phyloP scores from a whole-genome alignment of 2,329 filamentous ascomycete genomes.

The Aspergillus sp. region DNA sequence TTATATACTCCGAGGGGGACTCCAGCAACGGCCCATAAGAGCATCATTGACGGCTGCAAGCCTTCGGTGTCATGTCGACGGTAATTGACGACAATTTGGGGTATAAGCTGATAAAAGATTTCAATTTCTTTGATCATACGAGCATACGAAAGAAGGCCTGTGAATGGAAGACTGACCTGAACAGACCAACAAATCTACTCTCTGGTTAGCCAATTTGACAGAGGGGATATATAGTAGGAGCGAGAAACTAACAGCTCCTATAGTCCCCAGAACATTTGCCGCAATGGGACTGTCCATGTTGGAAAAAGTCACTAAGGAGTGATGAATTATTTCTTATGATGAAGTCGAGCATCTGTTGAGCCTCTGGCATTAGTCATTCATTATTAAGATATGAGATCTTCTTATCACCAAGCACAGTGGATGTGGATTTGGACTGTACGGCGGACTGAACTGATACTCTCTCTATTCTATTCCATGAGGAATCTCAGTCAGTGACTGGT shows the following conservation, averaged over 20 bases:
- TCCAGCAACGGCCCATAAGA: conserved; percentile 58
- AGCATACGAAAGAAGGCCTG: no score
- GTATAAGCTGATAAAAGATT: conserved; percentile 47
- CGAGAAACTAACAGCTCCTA: conserved; percentile 18
- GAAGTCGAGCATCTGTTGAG: no score
- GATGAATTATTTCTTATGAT: no score
- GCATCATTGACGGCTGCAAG: conserved; percentile 63
- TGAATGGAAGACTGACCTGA: conserved; percentile 37
- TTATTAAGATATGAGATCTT: no score
- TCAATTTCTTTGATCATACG: no score
- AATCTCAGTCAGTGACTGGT: no score
- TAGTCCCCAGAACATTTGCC: conserved; percentile 24
- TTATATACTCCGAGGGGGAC: conserved; percentile 58
- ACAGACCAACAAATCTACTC: conserved; percentile 55
- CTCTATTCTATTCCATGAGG: no score
- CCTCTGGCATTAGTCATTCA: no score
- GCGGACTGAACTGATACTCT: no score
- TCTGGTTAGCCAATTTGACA: conserved; percentile 1
- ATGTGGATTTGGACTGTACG: no score
- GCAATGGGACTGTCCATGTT: conserved; percentile 20
- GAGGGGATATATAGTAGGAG: background rate
- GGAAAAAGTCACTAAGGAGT: no score
- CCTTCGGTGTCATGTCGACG: conserved; percentile 57
- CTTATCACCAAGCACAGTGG: no score
- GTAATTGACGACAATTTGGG: conserved; percentile 62